Conservation (phyloP, 495 filamentous ascomycete species). For the Pyrenula aspistea region DNA sequence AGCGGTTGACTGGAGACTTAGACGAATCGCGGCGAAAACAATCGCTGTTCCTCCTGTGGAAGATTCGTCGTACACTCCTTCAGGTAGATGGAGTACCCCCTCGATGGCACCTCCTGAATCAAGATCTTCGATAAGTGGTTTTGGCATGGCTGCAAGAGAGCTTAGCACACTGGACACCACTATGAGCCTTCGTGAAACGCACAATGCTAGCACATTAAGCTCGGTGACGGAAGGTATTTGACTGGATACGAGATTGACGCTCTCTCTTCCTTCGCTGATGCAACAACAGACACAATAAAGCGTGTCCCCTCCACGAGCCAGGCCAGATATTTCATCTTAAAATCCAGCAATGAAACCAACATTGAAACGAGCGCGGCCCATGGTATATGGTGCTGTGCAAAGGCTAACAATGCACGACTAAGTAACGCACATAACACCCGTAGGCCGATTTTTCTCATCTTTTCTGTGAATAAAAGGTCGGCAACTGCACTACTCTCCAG, state of each 20-base stretch:
- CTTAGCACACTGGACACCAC: background rate
- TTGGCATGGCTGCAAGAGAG: background rate
- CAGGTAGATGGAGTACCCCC: background rate
- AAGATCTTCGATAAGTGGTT: background rate
- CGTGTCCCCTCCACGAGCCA: background rate
- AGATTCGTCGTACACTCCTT: background rate
- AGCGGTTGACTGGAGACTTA: background rate
- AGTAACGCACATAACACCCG: background rate
- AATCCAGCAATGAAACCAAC: background rate
- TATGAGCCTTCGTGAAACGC: background rate
- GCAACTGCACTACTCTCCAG: background rate
- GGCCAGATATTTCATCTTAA: background rate
- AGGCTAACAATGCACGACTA: background rate
- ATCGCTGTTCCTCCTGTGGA: background rate
- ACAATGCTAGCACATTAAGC: background rate
- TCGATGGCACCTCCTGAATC: background rate
- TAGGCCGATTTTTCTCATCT: background rate
- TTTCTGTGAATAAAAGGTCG: background rate
- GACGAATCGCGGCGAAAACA: background rate
- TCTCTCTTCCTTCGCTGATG: background rate
- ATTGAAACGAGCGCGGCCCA: background rate
- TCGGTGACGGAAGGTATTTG: background rate
- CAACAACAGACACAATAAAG: background rate
- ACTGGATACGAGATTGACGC: background rate
- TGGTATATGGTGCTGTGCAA: background rate